Evolutionary conservation across 768 basidiomycete species (phyloP), one percentile per base, ranked within the genome.

Genomic region (Harrya chromipes): DNA sequence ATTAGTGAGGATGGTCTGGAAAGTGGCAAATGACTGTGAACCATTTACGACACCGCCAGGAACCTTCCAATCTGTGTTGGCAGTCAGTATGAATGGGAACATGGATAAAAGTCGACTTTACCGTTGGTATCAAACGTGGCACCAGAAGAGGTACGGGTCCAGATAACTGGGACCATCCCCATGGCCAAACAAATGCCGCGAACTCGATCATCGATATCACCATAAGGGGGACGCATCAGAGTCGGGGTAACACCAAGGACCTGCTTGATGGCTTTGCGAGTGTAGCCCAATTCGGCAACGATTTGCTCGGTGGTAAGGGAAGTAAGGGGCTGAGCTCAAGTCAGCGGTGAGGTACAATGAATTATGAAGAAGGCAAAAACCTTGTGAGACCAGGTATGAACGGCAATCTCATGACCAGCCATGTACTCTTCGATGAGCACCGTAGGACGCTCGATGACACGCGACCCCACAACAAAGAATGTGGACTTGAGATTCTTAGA

Each of bases 271-370:
- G 84, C 83, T 68, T 89, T 83, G 47, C 86, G 86, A 46, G 92
- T 87, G 87, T 90, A 97, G 43, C 91, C 94, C 33, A 98, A 75
- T 70, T 97, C 94, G 19, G 93, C 94, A 14, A 97, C 91, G 45
- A 95, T 78, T 73, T 95, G 77, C 62, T 79, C 83, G 58, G 80
- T 97, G 37, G 89, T 84, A 54, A 90, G 72, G 34, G 77, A 72
- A 0, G 90, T 90, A 47, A 84, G 74, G 21, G 76, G 75, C 85
- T 85, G 51, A 46, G 33, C 4, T 40, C 51, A 14, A 46, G 27
- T 51, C 29, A 65, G 54, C 58, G 21, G 64, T 16, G 44, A 24
- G 39, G 16, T 56, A 35, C 23, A 46, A 29, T 17, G 6, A 29
- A 4, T 7, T 2, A 44, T 43, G 12, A 34, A 1, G 16, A 9